phyloP scores from a whole-genome alignment of 495 filamentous ascomycete genomes.

The Penicillium salamii region DNA sequence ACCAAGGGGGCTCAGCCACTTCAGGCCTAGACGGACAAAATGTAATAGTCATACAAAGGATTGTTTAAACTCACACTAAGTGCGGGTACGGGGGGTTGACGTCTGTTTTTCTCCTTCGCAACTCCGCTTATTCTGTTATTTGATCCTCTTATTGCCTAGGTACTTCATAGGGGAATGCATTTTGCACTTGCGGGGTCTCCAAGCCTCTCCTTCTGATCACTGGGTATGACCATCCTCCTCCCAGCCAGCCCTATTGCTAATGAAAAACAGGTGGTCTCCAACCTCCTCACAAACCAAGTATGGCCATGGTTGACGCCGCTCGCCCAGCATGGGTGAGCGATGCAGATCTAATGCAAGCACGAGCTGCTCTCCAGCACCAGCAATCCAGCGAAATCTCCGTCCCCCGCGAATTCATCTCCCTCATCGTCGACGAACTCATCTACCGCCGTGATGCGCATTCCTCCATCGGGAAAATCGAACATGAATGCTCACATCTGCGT shows the following conservation, averaged over 20 bases:
- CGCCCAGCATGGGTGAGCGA: constrained; percentile 46
- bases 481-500: constrained; percentile 59
- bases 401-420: constrained; percentile 56
- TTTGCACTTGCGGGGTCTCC: neutral
- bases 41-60: neutral
- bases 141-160: no score
- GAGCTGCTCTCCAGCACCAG: constrained; percentile 65
- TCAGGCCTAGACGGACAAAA: neutral
- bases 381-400: constrained; percentile 59
- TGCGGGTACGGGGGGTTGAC: neutral
- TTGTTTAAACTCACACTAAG: neutral
- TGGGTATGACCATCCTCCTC: neutral
- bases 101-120: neutral
- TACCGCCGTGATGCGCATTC: constrained; percentile 28
- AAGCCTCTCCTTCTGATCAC: neutral
- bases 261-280: no score
- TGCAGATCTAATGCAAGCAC: constrained; percentile 59
- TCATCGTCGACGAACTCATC: constrained; percentile 50
- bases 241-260: neutral
- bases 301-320: constrained; percentile 19
- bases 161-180: constrained; percentile 1
- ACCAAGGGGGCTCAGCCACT: neutral
- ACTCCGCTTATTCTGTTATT: neutral
- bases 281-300: constrained; percentile 2
- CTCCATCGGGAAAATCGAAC: constrained; percentile 35